Conservation (phyloP, 73 alveolate genomes). For the Blepharisma stoltei region DNA sequence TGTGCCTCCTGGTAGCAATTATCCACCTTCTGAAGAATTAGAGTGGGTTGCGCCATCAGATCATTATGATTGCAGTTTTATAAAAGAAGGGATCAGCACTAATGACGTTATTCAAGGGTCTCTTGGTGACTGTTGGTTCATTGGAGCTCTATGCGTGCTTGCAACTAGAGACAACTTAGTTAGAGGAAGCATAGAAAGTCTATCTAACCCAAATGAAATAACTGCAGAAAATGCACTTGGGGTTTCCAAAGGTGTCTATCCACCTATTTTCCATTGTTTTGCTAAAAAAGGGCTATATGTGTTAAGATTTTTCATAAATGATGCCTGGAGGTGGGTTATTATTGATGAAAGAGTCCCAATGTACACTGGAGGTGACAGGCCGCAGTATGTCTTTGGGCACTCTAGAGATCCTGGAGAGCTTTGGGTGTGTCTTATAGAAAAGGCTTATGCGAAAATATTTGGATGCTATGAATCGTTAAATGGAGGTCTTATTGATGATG, state of each 20-base stretch:
- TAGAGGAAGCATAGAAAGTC: constrained; percentile 71
- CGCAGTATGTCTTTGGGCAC: constrained; percentile 72
- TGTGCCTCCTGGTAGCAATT: constrained; percentile 69
- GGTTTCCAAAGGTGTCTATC: constrained; percentile 90
- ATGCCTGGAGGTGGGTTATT: constrained; percentile 82
- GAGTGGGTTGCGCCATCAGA: constrained; percentile 91
- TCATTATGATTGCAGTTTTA: constrained; percentile 69
- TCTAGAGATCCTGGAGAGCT: constrained; percentile 81
- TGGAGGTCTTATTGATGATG: constrained; percentile 96
- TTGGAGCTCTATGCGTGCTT: constrained; percentile 96
- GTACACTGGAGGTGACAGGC: constrained; percentile 22
- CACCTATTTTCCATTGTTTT: constrained; percentile 92
- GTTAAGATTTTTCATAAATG: constrained; percentile 88
- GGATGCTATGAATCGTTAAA: constrained; percentile 84
- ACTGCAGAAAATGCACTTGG: constrained; percentile 56
- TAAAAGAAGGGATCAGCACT: constrained; percentile 80
- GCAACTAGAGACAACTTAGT: constrained; percentile 94
- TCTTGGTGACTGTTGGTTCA: constrained; percentile 99
- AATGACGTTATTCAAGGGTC: constrained; percentile 95
- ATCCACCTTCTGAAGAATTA: constrained; percentile 72
- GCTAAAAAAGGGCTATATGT: constrained; percentile 87
- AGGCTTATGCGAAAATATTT: constrained; percentile 97
- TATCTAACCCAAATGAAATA: constrained; percentile 52
- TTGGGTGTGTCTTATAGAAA: constrained; percentile 96
- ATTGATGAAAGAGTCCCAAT: constrained; percentile 86